Percentiles rank a stretch among this genome's conserved stretches.
phyloP scores from a whole-genome alignment of 176 grass and related monocot species.

The Elymus sibiricus region DNA sequence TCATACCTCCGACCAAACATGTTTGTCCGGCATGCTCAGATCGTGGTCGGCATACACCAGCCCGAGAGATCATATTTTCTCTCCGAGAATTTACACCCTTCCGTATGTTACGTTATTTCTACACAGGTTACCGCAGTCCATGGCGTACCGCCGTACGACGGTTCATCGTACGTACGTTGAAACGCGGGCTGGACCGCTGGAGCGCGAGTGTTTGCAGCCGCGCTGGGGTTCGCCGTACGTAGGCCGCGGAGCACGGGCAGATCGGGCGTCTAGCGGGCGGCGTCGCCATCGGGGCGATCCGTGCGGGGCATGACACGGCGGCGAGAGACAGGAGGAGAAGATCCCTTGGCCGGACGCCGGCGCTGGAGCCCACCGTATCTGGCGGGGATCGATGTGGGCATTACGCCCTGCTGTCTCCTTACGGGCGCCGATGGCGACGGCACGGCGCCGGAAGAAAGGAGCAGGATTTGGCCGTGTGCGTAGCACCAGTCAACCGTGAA shows the following conservation, averaged over 20 bases:
- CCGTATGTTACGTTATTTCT: not conserved
- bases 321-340: not conserved
- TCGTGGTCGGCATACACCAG: not conserved
- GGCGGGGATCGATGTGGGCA: slow-evolving; percentile 13
- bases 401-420: not conserved
- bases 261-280: not conserved
- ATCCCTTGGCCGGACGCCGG: slow-evolving; percentile 23
- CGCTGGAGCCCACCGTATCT: slow-evolving; percentile 12
- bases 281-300: not conserved
- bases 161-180: too few species aligned
- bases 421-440: slow-evolving; percentile 25
- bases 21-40: too few species aligned
- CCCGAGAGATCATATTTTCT: not conserved
- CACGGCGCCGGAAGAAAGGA: not conserved
- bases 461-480: not conserved
- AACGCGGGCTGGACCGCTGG: not conserved
- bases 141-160: not conserved
- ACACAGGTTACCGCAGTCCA: not conserved
- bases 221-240: not conserved
- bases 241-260: slow-evolving; percentile 18
- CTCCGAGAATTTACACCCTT: not conserved
- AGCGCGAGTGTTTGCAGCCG: not conserved
- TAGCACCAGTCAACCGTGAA: not conserved
- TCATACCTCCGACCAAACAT: not conserved
- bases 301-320: not conserved